phyloP scores from a whole-genome alignment of 2,329 filamentous ascomycete genomes.

The Celoporthe dispersa region DNA sequence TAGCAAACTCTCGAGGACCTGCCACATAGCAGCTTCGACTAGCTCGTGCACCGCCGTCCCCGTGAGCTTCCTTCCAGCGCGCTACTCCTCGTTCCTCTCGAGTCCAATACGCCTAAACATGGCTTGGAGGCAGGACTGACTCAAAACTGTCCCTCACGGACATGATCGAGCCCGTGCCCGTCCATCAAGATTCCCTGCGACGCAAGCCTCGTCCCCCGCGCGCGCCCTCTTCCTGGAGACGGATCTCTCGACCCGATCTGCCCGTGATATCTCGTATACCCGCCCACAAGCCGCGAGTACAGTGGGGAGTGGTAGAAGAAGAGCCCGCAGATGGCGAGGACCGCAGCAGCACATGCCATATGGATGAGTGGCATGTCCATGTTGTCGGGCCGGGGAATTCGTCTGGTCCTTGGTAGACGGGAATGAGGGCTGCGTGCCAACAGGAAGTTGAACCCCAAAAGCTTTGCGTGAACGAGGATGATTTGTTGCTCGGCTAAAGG shows the following conservation, averaged over 20 bases:
- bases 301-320: constrained; percentile 3
- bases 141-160: not conserved
- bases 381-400: not conserved
- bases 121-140: not conserved
- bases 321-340: not conserved
- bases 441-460: not conserved
- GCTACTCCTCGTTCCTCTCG: not conserved
- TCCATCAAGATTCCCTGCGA: not conserved
- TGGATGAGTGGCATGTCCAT: not conserved
- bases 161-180: not conserved
- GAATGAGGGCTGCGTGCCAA: not conserved
- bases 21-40: not conserved
- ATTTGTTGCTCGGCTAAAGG: not conserved
- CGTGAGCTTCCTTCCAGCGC: not conserved
- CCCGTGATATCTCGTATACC: not conserved
- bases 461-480: not conserved
- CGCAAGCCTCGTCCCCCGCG: not conserved
- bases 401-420: not conserved
- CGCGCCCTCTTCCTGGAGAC: not conserved
- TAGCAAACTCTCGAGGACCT: not conserved
- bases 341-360: not conserved
- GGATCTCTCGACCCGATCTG: not conserved
- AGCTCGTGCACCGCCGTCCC: not conserved
- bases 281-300: not conserved
- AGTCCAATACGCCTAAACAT: not conserved